Evolutionary conservation across 495 filamentous ascomycete genomes (phyloP), one percentile per base, ranked within the genome.

Genomic region (Podospora comata): DNA sequence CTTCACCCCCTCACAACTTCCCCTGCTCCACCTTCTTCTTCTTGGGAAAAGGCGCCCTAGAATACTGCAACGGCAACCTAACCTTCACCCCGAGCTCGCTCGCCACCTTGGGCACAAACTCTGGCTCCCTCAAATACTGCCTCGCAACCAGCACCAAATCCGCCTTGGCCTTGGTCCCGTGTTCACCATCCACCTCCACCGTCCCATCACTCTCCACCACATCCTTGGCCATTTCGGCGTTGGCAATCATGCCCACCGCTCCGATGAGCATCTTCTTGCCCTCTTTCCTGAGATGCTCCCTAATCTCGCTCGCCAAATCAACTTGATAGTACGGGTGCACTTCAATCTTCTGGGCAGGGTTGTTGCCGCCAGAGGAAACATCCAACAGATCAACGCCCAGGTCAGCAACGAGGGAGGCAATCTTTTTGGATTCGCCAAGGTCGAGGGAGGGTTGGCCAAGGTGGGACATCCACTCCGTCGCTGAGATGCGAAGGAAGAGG

Each of bases 381-480:
- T 96, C 92, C 18, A 94, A 77, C 3, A 94, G 75, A 77, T 94
- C 92, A 27, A 96, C 82, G 4, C 89, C 91, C 2, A 85, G 77
- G 9, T 83, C 86, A 0, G 89, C 85, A 0, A 93, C 82, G 28
- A 89, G 74, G 70, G 86, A 85, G 16, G 90, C 88, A 2, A 96
- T 81, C 67, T 76, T 71, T 62, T 88, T 82, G 26, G 85, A 90
- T 53, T 90, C 79, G 28, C 85, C 79, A 48, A 92, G 73, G 39
- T 86, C 85, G 39, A 16, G 39, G 39, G 15, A 16, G 13, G 86
- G 86, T 7, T 77, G 70, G 60, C 79, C 77, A 3, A 79, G 71
- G 34, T 80, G 80, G 56, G 88, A 87, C 71, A 93, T 84, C 87
- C 89, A 91, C 72, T 94, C 92, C 0, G 88, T 89, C 9, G 86